Base-by-base conservation (phyloP, 2,329 filamentous ascomycete species). In the Aspergillus tubingensis region DNA sequence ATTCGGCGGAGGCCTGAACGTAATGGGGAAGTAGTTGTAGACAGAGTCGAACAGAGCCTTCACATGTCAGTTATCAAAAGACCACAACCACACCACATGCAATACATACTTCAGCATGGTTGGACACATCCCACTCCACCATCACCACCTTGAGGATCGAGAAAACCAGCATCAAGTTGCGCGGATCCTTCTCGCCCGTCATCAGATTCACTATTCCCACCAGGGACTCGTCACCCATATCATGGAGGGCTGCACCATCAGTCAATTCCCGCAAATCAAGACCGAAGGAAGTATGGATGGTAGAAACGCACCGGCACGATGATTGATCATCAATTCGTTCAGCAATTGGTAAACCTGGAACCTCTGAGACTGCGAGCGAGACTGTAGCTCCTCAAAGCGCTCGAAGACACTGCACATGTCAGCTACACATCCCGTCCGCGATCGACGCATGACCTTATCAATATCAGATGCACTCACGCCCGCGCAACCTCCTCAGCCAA, bases 1-100 rank as follows among this genome's bases (percentile, higher is more conserved):
- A 64, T 89, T 86, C 10, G 86, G 87, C 1, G 87, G 88, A 10
- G 87, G 87, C 67, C 85, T 83, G 74, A 90, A 90, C 0, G 87
- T 89, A 65, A 90, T 89, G 0, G 87, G 87, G 69, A 90, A 90
- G 72, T 90, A 90, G 67, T 88, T 89, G 74, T 89, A 90, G 17
- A 88, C 86, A 3, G 86, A 82, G 65, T 90, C 88, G 69, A 90
- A 90, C 48, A 89, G 78, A 30, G 75, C 70, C 80, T 79, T 61
- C 36, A 3, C 2, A n/a, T 10, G 48, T 75, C 52, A 75, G 69
- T 25, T n/a, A 11, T 17, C 11, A n/a, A 21, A 23, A 36, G 8
- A 17, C 21, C 19, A 8, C 19, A 49, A 19, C 21, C 32, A 32
- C 13, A 23, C 30, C 19, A 7, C 23, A 23, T 23, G 36, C 23